phyloP scores from a whole-genome alignment of 2,329 filamentous ascomycete species.

The Trichoderma breve region DNA sequence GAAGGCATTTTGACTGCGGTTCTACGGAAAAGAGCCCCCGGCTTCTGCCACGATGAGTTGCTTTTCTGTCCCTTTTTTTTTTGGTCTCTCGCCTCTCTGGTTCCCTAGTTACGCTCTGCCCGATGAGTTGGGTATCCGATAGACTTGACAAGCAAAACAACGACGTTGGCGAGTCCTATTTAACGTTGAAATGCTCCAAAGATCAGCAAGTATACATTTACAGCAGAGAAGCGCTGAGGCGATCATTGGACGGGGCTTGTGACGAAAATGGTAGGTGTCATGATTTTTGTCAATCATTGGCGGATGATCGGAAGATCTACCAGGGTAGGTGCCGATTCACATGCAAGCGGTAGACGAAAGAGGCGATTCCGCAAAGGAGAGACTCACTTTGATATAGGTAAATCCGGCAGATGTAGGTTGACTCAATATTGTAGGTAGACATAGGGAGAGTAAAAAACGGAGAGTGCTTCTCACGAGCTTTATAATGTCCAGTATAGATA shows the following conservation, averaged over 20 bases:
- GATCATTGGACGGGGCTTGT: constrained; percentile 12
- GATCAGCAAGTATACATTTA: constrained; percentile 5
- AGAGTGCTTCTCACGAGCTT: neutral
- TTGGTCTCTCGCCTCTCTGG: neutral
- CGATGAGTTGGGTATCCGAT: neutral
- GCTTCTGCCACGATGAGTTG: neutral
- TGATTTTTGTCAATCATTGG: neutral
- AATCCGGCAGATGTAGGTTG: neutral
- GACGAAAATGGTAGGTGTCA: constrained; percentile 18
- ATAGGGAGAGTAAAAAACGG: neutral
- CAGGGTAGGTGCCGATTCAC: constrained; percentile 7
- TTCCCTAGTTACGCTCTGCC: neutral
- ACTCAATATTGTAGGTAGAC: neutral
- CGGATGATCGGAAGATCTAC: constrained; percentile 1
- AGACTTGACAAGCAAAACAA: neutral
- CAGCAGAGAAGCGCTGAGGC: neutral
- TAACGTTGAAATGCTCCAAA: neutral
- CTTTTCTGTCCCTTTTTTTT: neutral
- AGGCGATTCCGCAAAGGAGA: neutral
- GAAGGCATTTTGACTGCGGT: constrained; percentile 18
- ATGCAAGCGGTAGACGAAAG: neutral
- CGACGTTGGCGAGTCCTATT: neutral
- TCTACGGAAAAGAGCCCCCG: neutral
- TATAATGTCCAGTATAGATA: neutral
- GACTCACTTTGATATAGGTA: neutral